Base-by-base conservation (phyloP, 2,329 filamentous ascomycete species). In the Fusarium continuum region DNA sequence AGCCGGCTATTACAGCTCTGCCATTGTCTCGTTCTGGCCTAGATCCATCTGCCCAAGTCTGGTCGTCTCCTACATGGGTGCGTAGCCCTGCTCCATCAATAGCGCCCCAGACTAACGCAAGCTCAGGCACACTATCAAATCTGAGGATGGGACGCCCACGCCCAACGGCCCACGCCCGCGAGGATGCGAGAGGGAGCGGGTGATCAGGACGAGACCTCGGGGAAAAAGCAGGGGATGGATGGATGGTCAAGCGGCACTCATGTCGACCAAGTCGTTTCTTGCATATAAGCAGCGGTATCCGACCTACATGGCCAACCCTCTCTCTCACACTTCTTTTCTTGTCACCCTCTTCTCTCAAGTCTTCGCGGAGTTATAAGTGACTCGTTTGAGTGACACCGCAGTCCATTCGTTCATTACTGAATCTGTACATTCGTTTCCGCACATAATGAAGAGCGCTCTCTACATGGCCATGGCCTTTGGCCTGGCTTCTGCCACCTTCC, bases 391-490 rank as follows among this genome's bases (percentile, higher is more conserved):
- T 61, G 46, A 50, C 57, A 55, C 64, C 68, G 58, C 62, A 64
- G 54, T 66, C 57, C 73, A 67, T 70, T 74, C 72, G 65, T 70
- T 70, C 53, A 64, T 55, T 52, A 56, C 48, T 55, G 55, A 67
- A 23, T 61, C 65, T 69, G 63, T 48, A 76, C 75, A 55, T 64
- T 45, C 26, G 17, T 52, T 64, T 23, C 52, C 58, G 32, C n/a
- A 73, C 61, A 57, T 20, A 19, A 78, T 78, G 76, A 78, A 77
- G 71, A 66, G 70, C 55, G 47, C 51, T 23, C 41, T 71, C 45
- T 49, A 76, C 53, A 51, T 77, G 29, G 70, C 70, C 51, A 50
- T 63, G 66, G 74, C 71, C 63, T 54, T 77, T 41, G 75, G 74
- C 70, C 62, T 65, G 50, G 61, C 41, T n/a, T 29, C 58, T 36